Evolutionary conservation across 139 green algal species (phyloP), one percentile per base, ranked within the genome.

Genomic region (Picocystis salinarum): DNA sequence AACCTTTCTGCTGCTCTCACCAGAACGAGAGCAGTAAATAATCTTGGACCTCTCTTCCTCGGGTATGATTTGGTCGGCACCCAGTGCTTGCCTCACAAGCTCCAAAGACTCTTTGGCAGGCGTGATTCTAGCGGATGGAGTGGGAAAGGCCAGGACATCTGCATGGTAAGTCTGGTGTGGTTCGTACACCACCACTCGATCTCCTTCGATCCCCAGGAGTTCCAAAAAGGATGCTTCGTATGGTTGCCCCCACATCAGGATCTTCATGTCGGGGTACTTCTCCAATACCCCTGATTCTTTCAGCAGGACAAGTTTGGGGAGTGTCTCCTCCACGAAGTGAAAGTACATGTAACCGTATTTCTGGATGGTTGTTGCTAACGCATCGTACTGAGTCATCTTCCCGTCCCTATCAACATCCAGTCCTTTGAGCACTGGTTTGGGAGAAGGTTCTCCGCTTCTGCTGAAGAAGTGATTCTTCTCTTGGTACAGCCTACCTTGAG

Each of bases 141-240:
- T 59, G 28, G 56, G 49, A 34, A 60, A 40, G 40, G 49, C 42
- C 40, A 64, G 42, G 5, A 30, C 29, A 31, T 59, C 50, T 27
- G 56, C 56, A 29, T 37, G 54, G 50, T 60, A 64, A 3, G 50
- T 25, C 22, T 39, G 23, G 23, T 17, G 19, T 10, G 56, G 40
- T 29, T 64, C 36, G 50, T 52, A 64, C 3, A 30, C 15, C 22
- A 60, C 50, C 15, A 64, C 15, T n/a, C n/a, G 19, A 48, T 18
- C 54, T 41, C 9, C 17, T 13, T 13, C 28, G 46, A 5, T 13
- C 4, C 56, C 33, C 29, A 79, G 50, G 33, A 72, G 49, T 24
- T 72, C 53, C 36, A 79, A 22, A 45, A 60, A 75, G 26, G 20
- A 23, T 26, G 17, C 23, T 42, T 64, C 55, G 49, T 64, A 59